phyloP scores from a whole-genome alignment of 2,329 filamentous ascomycete species.

The Coleophoma cylindrospora region DNA sequence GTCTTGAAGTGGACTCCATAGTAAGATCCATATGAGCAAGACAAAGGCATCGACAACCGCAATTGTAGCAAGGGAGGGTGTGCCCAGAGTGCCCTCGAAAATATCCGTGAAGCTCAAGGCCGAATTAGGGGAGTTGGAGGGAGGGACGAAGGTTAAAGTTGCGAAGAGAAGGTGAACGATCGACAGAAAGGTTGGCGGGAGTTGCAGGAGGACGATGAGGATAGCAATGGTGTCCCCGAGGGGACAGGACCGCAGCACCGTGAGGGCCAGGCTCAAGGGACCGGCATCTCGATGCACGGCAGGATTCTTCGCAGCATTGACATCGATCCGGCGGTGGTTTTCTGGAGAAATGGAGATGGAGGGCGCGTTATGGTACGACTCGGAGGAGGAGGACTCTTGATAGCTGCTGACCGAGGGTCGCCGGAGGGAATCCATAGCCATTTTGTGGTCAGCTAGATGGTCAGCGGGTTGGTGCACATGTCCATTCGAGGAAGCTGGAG shows the following conservation, averaged over 20 bases:
- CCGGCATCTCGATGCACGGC: slow-evolving; percentile 67
- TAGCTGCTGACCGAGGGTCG: slow-evolving; percentile 45
- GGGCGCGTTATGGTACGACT: slow-evolving; percentile 35
- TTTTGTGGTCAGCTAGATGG: slow-evolving; percentile 17
- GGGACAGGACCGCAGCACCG: slow-evolving; percentile 84
- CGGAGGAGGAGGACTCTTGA: slow-evolving; percentile 51
- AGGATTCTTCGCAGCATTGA: slow-evolving; percentile 63
- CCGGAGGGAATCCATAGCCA: slow-evolving; percentile 35
- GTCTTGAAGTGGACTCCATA: slow-evolving; percentile 83
- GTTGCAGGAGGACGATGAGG: slow-evolving; percentile 89
- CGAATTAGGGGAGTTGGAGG: slow-evolving; percentile 70
- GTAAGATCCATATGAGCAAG: slow-evolving; percentile 78
- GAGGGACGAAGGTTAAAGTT: slow-evolving; percentile 85
- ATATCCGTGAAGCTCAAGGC: slow-evolving; percentile 77
- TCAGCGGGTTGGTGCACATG: slow-evolving; percentile 22
- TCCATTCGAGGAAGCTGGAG: slow-evolving; percentile 28
- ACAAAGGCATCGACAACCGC: slow-evolving; percentile 79
- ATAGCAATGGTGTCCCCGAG: slow-evolving; percentile 95
- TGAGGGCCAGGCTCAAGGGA: slow-evolving; percentile 72
- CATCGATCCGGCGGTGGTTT: slow-evolving; percentile 62
- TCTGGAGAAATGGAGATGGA: slow-evolving; percentile 37
- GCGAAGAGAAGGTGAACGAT: slow-evolving; percentile 91
- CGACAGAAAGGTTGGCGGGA: slow-evolving; percentile 82
- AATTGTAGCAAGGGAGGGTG: slow-evolving; percentile 80
- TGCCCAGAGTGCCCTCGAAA: slow-evolving; percentile 81